Evolutionary conservation across 768 basidiomycete species (phyloP), one percentile per base, ranked within the genome.

Genomic region (Erythrobasidium yunnanense): DNA sequence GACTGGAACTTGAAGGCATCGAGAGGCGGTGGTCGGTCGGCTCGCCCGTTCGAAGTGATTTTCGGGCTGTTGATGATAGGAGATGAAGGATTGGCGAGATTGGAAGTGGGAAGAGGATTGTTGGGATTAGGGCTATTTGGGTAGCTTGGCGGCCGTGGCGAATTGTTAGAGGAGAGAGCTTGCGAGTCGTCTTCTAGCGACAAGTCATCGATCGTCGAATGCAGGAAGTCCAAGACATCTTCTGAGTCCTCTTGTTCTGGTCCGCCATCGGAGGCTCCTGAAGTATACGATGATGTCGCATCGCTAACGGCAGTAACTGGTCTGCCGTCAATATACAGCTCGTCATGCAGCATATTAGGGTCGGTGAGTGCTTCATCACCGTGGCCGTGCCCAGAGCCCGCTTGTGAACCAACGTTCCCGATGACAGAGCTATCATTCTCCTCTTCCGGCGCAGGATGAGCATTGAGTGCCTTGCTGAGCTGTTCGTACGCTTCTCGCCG

Each of bases 61-160:
- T n/a, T n/a, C n/a, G n/a, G n/a, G n/a, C n/a, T n/a, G n/a, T n/a
- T n/a, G n/a, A n/a, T n/a, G n/a, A n/a, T n/a, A n/a, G n/a, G n/a
- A n/a, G n/a, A n/a, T n/a, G n/a, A n/a, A n/a, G n/a, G 72, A n/a
- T n/a, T n/a, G n/a, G n/a, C n/a, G n/a, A n/a, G n/a, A n/a, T n/a
- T n/a, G n/a, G 92, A 89, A 0, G 92, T 92, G 8, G 77, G 73
- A 5, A 78, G 71, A 1, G 75, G 69, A n/a, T n/a, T n/a, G n/a
- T n/a, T n/a, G n/a, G n/a, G n/a, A n/a, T 42, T 11, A 42, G 38
- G 38, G n/a, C 38, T 42, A 42, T 42, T 42, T 42, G 38, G 38
- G n/a, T 11, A 42, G 38, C 38, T 42, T 11, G 38, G 38, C 38
- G 38, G 38, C 38, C 38, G 11, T n/a, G 38, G 38, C 38, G 38